Evolutionary conservation across 75 land plant genomes (phyloP).

Genomic region (Picea glauca): DNA sequence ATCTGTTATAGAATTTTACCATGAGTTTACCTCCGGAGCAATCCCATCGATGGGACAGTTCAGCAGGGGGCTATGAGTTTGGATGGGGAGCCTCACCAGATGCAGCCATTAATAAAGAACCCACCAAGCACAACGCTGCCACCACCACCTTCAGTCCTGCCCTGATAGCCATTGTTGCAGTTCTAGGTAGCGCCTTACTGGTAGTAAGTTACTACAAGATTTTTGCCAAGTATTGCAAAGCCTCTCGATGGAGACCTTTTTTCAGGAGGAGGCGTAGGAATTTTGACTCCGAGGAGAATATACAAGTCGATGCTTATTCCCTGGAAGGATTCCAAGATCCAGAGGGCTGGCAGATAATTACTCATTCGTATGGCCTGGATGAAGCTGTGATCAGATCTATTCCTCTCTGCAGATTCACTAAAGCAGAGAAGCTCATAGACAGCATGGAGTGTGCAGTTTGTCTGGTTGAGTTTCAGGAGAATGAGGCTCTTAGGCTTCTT

Average conservation of each 20-base stretch:
- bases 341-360: conserved; percentile 12
- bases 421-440: neutral
- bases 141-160: conserved; percentile 65
- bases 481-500: conserved; percentile 23
- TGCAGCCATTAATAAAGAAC: neutral
- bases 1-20: neutral
- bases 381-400: conserved; percentile 44
- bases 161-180: conserved; percentile 74
- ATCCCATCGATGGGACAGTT: neutral
- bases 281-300: conserved; percentile 23
- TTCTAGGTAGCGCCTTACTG: conserved; percentile 65
- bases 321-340: conserved; percentile 5
- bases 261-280: conserved; percentile 28
- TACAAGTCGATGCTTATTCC: conserved; percentile 11
- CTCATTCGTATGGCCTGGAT: conserved; percentile 58
- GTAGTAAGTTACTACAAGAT: conserved; percentile 66
- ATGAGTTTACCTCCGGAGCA: conserved; percentile 3
- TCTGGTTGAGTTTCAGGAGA: conserved; percentile 25
- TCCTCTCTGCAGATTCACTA: conserved; percentile 26
- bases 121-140: neutral
- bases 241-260: conserved; percentile 11
- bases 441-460: conserved; percentile 31
- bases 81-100: conserved; percentile 3
- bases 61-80: neutral
- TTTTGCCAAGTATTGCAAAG: conserved; percentile 40